These are phyloP conservation scores for Candida peoriensis DNA, from an alignment of 805 yeast genomes.

Conservation along the genomic window DNA sequence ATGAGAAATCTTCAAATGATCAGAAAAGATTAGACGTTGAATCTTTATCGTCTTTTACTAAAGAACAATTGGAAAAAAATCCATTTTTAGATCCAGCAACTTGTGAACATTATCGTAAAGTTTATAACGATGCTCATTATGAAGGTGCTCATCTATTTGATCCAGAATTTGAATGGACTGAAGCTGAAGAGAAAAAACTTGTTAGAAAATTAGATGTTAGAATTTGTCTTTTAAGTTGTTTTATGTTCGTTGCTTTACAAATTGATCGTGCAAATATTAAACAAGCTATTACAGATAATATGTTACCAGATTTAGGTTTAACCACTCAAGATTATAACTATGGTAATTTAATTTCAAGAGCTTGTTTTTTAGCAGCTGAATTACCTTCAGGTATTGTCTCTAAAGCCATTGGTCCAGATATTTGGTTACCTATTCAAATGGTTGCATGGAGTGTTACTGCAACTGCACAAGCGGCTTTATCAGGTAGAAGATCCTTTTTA, in stretches of 20 bases:
- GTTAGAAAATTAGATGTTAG: constrained; percentile 45
- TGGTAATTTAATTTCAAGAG: constrained; percentile 44
- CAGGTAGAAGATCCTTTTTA: constrained; percentile 35
- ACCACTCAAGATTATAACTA: constrained; percentile 51
- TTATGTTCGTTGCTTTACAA: constrained; percentile 53
- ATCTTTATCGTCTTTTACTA: too few relatives aligned
- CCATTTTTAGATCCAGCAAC: too few relatives aligned
- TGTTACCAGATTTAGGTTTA: constrained; percentile 45
- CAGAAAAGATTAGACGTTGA: too few relatives aligned
- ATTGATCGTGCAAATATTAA: constrained; percentile 51
- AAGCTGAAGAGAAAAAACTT: constrained; percentile 42
- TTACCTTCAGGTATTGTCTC: constrained; percentile 55
- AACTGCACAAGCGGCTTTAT: constrained; percentile 42
- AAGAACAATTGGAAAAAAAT: too few relatives aligned
- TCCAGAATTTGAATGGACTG: constrained; percentile 49
- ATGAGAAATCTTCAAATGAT: too few relatives aligned
- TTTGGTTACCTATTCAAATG: constrained; percentile 58
- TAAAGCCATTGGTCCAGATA: constrained; percentile 55
- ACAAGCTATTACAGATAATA: constrained; percentile 54
- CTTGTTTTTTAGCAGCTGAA: constrained; percentile 50
- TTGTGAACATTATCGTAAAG: too few relatives aligned
- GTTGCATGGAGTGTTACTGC: constrained; percentile 53
- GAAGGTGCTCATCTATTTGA: constrained; percentile 53
- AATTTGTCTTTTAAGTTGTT: constrained; percentile 49
- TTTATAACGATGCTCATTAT: constrained; percentile 45